These are phyloP conservation scores for Picea glauca DNA, from an alignment of 75 land plant species.

Conservation along the genomic window DNA sequence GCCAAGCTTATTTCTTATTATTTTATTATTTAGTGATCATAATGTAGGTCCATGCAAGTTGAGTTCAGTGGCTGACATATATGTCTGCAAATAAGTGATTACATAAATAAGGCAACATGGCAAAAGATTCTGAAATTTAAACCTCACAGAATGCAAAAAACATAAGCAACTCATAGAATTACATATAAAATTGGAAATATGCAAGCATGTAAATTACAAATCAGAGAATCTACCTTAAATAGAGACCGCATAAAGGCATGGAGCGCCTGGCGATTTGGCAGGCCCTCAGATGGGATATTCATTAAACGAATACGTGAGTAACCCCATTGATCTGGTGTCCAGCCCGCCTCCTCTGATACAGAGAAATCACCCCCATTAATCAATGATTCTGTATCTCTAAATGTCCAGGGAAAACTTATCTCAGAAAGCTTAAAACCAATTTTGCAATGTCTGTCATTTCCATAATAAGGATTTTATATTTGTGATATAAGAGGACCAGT, in stretches of 20 bases:
- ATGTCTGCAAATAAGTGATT: too few relatives aligned
- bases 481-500: neutral
- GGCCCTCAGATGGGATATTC: constrained; percentile 51
- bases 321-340: constrained; percentile 89
- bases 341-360: constrained; percentile 85
- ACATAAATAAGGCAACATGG: neutral
- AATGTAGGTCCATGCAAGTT: too few relatives aligned
- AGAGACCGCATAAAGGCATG: constrained; percentile 78
- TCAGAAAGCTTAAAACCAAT: too few relatives aligned
- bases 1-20: neutral
- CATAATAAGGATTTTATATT: neutral
- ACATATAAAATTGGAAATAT: neutral
- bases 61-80: too few relatives aligned
- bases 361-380: constrained; percentile 1
- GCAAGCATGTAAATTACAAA: neutral
- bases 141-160: neutral
- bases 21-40: neutral
- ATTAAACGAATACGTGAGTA: constrained; percentile 54
- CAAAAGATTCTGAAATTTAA: neutral
- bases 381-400: neutral
- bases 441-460: neutral
- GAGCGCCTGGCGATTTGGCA: constrained; percentile 58
- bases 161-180: neutral
- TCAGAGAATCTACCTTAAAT: constrained; percentile 49
- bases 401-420: neutral